Evolutionary conservation across 2,329 filamentous ascomycete genomes (phyloP).

Genomic region (Hymenoscyphus albidus): DNA sequence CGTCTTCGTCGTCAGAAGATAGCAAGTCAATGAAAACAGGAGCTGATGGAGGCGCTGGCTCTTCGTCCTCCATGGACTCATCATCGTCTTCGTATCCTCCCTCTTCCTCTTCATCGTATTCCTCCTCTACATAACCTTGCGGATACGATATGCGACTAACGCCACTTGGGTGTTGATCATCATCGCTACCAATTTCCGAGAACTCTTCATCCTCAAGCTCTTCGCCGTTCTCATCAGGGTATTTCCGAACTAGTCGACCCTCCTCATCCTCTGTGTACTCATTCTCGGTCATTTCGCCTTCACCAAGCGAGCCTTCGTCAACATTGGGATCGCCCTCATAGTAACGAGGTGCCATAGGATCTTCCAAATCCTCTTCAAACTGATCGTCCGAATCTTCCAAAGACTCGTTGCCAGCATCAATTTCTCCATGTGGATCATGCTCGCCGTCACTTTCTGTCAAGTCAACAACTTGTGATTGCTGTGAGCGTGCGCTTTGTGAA

Average conservation of each 20-base stretch:
- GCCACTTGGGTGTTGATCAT: constrained; percentile 8
- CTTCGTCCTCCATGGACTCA: constrained; percentile 22
- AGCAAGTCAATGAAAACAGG: constrained; percentile 34
- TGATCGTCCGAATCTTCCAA: constrained; percentile 18
- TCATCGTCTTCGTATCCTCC: constrained; percentile 31
- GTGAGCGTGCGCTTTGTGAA: constrained; percentile 21
- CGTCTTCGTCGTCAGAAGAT: constrained; percentile 35
- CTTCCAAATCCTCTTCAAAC: neutral
- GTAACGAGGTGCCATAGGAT: neutral
- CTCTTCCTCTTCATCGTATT: constrained; percentile 14
- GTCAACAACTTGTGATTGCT: constrained; percentile 25
- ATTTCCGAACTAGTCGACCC: neutral
- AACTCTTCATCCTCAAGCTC: constrained; percentile 1
- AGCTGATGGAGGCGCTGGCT: neutral
- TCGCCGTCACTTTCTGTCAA: constrained; percentile 27
- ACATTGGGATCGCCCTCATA: neutral
- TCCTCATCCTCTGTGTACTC: neutral
- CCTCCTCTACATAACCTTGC: neutral
- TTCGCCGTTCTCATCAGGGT: neutral
- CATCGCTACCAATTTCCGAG: neutral
- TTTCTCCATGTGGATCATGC: constrained; percentile 4
- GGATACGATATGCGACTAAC: constrained; percentile 5
- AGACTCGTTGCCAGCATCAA: constrained; percentile 7
- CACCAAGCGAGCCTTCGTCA: neutral
- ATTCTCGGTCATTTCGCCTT: neutral